phyloP scores from a whole-genome alignment of 2,329 filamentous ascomycete genomes.

The Fusarium multiceps region DNA sequence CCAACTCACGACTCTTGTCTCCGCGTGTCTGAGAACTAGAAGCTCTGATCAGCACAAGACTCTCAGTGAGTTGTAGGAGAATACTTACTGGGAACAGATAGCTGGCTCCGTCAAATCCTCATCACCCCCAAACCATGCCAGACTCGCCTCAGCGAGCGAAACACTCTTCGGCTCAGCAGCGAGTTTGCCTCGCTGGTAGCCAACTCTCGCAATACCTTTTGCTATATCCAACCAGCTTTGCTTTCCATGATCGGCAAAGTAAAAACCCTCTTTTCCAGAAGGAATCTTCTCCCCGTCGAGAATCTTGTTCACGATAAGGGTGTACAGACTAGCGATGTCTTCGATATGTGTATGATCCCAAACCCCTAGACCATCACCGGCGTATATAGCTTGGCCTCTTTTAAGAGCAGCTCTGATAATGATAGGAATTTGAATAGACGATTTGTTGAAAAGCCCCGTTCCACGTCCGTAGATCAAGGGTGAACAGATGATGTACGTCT shows the following conservation, averaged over 20 bases:
- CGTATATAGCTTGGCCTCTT: not conserved
- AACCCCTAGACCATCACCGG: not conserved
- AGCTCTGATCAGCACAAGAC: fast-evolving
- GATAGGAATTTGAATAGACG: conserved; percentile 7
- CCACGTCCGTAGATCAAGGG: conserved; percentile 12
- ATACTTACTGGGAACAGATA: conserved; percentile 3
- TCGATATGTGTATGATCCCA: conserved; percentile 13
- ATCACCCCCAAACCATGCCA: not conserved
- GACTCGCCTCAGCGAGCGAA: not conserved
- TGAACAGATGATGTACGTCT: conserved; percentile 11
- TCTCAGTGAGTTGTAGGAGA: fast-evolving
- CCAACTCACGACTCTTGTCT: not conserved
- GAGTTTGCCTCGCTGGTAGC: not conserved
- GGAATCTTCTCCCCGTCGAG: not conserved
- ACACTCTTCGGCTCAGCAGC: not conserved
- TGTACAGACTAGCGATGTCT: conserved; percentile 2
- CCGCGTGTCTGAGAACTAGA: not conserved
- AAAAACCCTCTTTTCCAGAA: not conserved
- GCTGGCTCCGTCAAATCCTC: conserved; percentile 8
- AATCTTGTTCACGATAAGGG: not conserved
- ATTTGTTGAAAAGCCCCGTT: conserved; percentile 13
- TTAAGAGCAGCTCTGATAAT: not conserved
- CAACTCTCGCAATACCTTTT: conserved; percentile 3
- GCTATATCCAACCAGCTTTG: conserved; percentile 7
- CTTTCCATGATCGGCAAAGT: not conserved